These are phyloP conservation scores for Trichoderma brevicompactum DNA, from an alignment of 2,329 filamentous ascomycete species.

Conservation along the genomic window DNA sequence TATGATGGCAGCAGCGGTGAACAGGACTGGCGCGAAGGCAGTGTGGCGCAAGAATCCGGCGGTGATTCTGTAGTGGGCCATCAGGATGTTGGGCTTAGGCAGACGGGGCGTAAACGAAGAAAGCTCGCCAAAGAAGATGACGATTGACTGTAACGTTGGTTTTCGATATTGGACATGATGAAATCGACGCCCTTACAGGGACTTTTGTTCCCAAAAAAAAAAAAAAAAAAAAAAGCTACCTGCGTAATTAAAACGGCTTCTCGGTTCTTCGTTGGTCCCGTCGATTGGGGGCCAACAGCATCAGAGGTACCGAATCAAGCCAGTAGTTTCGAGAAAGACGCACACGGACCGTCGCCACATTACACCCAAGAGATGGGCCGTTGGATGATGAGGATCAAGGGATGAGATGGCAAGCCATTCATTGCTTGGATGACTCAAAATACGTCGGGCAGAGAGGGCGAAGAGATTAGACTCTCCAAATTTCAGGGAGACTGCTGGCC, in stretches of 20 bases:
- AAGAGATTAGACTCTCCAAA: neutral
- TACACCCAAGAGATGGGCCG: neutral
- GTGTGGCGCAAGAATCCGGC: conserved; percentile 11
- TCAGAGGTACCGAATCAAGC: neutral
- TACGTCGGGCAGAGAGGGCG: neutral
- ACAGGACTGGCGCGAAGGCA: neutral
- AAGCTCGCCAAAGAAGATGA: conserved; percentile 35
- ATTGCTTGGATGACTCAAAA: neutral
- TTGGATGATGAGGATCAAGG: neutral
- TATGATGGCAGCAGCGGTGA: conserved; percentile 17
- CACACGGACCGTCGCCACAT: conserved; percentile 5
- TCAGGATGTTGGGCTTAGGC: conserved; percentile 34
- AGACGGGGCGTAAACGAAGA: conserved; percentile 40
- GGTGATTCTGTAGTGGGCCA: conserved; percentile 33
- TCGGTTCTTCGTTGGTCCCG: neutral
- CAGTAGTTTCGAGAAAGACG: neutral
- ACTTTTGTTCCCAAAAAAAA: neutral
- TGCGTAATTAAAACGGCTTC: conserved; percentile 2
- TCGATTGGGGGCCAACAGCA: neutral
- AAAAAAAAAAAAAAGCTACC: neutral
- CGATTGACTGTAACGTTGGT: conserved; percentile 10
- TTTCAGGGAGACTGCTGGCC: neutral
- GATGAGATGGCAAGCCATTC: neutral
- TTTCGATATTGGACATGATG: neutral
- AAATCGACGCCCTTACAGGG: neutral